Evolutionary conservation across 1,284 basidiomycete species (phyloP).

Genomic region (Moesziomyces parantarcticus): DNA sequence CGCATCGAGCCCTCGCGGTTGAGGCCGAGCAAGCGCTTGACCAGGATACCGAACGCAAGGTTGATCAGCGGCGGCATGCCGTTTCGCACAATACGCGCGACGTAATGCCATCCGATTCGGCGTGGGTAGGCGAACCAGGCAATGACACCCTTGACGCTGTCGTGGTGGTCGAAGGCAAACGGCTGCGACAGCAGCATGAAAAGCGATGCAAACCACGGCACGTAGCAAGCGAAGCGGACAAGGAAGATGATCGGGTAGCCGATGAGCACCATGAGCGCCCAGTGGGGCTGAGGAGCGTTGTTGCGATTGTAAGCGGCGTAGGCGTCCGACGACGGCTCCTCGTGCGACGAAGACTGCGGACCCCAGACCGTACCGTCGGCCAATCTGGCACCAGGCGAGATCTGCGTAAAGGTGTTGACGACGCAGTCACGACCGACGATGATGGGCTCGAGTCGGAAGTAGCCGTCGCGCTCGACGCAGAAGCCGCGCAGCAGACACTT

Average conservation of each 20-base stretch:
- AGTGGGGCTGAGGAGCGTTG: conserved; percentile 59
- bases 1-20: conserved; percentile 67
- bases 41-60: conserved; percentile 59
- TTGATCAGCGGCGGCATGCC: conserved; percentile 67
- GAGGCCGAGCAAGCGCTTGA: conserved; percentile 65
- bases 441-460: conserved; percentile 67
- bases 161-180: conserved; percentile 65
- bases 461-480: conserved; percentile 67
- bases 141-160: conserved; percentile 65
- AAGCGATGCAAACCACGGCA: conserved; percentile 67
- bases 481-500: conserved; percentile 66
- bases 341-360: conserved; percentile 66
- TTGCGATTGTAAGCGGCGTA: conserved; percentile 66
- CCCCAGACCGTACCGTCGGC: conserved; percentile 68
- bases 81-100: conserved; percentile 65
- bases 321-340: conserved; percentile 65
- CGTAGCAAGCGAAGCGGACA: conserved; percentile 61
- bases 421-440: conserved; percentile 67
- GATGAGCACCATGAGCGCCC: conserved; percentile 59
- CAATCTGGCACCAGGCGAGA: conserved; percentile 66
- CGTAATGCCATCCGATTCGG: conserved; percentile 67
- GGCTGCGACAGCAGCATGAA: conserved; percentile 66
- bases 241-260: conserved; percentile 62
- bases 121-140: conserved; percentile 67
- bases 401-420: conserved; percentile 67